phyloP scores from a whole-genome alignment of 371 early-diverging fungal species.

The Rhizopus sp. region DNA sequence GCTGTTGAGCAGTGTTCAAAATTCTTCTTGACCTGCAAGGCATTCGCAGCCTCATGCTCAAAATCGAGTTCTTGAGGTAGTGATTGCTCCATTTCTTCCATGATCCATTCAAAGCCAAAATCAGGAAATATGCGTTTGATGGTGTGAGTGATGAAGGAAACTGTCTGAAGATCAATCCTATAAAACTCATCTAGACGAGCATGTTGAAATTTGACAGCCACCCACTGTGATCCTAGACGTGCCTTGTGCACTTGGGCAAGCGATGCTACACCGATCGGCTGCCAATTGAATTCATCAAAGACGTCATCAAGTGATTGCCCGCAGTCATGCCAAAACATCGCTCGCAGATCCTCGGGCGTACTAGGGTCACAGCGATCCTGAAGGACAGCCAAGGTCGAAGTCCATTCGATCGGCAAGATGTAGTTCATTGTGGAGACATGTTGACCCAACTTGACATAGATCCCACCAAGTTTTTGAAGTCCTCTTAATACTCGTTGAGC shows the following conservation, averaged over 20 bases:
- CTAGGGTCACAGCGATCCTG: slow-evolving; percentile 84
- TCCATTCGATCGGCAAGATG: slow-evolving; percentile 90
- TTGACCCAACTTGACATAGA: slow-evolving; percentile 93
- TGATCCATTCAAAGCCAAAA: slow-evolving; percentile 91
- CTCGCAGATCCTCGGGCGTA: slow-evolving; percentile 59
- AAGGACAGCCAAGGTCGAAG: slow-evolving; percentile 78
- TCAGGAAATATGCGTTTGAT: slow-evolving; percentile 78
- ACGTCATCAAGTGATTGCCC: slow-evolving; percentile 63
- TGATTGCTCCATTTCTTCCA: slow-evolving; percentile 82
- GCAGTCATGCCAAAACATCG: slow-evolving; percentile 70
- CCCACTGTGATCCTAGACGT: slow-evolving; percentile 48
- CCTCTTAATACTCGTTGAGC: slow-evolving; percentile 64
- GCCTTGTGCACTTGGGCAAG: slow-evolving; percentile 87
- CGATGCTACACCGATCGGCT: slow-evolving; percentile 84
- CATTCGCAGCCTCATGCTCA: slow-evolving; percentile 75
- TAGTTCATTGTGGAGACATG: slow-evolving; percentile 86
- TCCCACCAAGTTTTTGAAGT: slow-evolving; percentile 74
- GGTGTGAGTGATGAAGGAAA: slow-evolving; percentile 61
- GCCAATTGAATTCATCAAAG: slow-evolving; percentile 71
- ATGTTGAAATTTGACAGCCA: slow-evolving; percentile 94
- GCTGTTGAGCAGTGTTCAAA: slow-evolving; percentile 49
- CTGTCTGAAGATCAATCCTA: slow-evolving; percentile 79
- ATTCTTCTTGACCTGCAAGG: slow-evolving; percentile 45
- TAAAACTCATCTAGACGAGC: slow-evolving; percentile 75
- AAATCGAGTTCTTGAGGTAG: slow-evolving; percentile 92